Evolutionary conservation across 805 yeast genomes (phyloP), one percentile per base, ranked within the genome.

Genomic region (Candida pseudofarinosa): DNA sequence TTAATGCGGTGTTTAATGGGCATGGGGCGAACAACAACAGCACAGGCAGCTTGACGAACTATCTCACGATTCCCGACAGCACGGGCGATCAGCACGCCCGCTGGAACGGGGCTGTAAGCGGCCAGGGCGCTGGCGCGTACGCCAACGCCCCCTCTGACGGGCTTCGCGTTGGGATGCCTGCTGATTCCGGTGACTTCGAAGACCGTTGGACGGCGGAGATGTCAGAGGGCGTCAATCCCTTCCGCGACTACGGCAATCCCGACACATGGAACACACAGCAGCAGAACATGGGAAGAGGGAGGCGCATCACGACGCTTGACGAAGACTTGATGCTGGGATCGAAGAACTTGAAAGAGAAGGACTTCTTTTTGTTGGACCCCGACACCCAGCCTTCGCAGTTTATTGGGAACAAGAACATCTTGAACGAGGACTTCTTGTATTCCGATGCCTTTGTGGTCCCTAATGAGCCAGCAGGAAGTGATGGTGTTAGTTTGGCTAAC

Each of bases 331-430:
- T 44, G n/a, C 34, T 34, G 5, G 45, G 47, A 6, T 44, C 48
- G 14, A 47, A 44, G 35, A 31, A 30, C 7, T 32, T 48, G 39
- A 59, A 62, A 41, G 68, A 65, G 35, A 71, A 67, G 19, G 71
- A 67, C 42, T 63, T 55, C 47, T 58, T 60, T 41, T 59, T 68
- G 50, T 67, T 58, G 55, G 67, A 69, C 49, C 65, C 75, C 7
- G 65, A 69, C 51, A 63, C 68, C 19, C 68, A 66, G 50, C 75
- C 75, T 19, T 65, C 71, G 26, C 64, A 64, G 31, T 52, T 68
- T 41, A 55, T 67, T 39, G 53, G 57, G 38, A 57, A 55, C 43
- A 49, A 46, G 34, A 48, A 55, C 19, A 45, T 47, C 17, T 35
- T 45, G 16, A 46, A 56, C 45, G 64, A 62, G 36, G 63, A 61